Conservation (phyloP, 139 green algal species). For the Chlorella ohadii region DNA sequence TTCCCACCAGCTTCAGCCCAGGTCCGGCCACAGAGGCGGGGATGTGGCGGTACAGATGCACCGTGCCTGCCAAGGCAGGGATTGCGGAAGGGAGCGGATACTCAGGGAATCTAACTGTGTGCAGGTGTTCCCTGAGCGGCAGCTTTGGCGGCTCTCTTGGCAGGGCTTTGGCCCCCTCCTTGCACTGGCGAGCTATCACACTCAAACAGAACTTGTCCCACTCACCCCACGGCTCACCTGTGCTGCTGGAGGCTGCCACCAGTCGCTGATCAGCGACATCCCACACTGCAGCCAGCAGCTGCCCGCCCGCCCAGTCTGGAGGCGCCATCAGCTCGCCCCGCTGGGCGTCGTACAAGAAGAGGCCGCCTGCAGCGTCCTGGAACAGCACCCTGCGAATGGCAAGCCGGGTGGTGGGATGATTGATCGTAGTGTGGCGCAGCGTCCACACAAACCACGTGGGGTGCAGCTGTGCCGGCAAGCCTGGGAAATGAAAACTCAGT, state of each 20-base stretch:
- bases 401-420: too few relatives aligned
- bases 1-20: slow-evolving; percentile 54
- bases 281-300: slow-evolving; percentile 67
- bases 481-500: too few relatives aligned
- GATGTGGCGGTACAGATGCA: slow-evolving; percentile 60
- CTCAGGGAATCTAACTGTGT: too few relatives aligned
- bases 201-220: background rate
- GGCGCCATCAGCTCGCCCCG: slow-evolving; percentile 66
- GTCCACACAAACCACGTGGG: too few relatives aligned
- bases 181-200: too few relatives aligned
- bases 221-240: background rate
- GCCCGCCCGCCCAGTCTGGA: slow-evolving; percentile 31
- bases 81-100: too few relatives aligned
- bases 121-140: too few relatives aligned
- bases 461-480: too few relatives aligned
- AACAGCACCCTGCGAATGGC: slow-evolving; percentile 59
- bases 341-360: slow-evolving; percentile 74
- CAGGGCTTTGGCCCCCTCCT: too few relatives aligned
- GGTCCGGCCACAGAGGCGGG: slow-evolving; percentile 54
- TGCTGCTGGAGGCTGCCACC: slow-evolving; percentile 42
- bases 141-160: too few relatives aligned
- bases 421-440: too few relatives aligned
- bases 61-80: background rate
- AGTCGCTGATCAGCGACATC: slow-evolving; percentile 68
- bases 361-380: slow-evolving; percentile 55